Percentiles rank a stretch among this genome's conserved stretches.
Conservation (phyloP, 441 rosid species). For the Syzygium malaccense region DNA sequence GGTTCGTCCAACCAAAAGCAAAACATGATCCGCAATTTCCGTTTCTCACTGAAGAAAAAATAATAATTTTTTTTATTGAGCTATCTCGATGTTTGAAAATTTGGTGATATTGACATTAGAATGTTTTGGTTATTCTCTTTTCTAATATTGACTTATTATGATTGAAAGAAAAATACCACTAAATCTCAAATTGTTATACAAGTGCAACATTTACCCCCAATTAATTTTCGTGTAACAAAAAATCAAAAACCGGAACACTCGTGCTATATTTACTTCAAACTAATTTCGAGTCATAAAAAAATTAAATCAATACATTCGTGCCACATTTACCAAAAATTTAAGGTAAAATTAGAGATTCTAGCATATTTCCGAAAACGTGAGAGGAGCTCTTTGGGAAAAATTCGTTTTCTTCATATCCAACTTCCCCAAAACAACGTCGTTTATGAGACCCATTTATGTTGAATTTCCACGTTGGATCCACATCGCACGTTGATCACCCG, state of each 20-base stretch:
- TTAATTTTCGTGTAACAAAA: too few species aligned
- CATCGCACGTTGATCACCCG: rapidly evolving
- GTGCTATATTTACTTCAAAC: neutral
- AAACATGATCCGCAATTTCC: neutral
- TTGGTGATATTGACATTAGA: neutral
- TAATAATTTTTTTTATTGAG: neutral
- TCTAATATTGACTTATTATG: neutral
- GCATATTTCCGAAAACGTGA: neutral
- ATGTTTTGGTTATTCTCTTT: neutral
- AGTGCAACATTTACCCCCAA: rapidly evolving
- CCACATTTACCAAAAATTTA: neutral
- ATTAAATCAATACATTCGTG: rapidly evolving
- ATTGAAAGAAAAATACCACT: neutral
- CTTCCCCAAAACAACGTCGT: neutral
- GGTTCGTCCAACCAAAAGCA: neutral
- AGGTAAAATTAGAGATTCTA: neutral
- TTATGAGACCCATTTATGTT: neutral
- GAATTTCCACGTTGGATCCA: neutral
- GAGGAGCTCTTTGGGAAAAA: neutral
- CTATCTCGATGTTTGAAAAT: neutral
- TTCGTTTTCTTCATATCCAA: neutral
- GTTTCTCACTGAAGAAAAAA: neutral
- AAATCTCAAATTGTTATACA: neutral
- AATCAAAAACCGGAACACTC: neutral
- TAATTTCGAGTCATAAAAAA: neutral